These are phyloP conservation scores for Candida argentea DNA, from an alignment of 805 yeast species.

Conservation along the genomic window DNA sequence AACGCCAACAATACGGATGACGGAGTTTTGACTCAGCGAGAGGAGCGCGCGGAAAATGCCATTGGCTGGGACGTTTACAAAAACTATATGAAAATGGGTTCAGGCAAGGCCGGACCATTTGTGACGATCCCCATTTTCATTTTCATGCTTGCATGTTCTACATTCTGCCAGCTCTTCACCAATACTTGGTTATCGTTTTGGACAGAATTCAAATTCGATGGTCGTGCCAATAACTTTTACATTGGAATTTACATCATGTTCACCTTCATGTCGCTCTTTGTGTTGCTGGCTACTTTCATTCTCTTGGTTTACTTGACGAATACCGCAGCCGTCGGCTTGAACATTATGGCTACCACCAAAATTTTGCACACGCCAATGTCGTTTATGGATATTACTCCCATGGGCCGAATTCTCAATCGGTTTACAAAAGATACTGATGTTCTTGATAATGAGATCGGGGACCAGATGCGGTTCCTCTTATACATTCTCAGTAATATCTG, in stretches of 20 bases:
- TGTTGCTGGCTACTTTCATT: constrained; percentile 33
- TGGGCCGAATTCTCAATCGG: constrained; percentile 77
- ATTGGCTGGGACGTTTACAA: constrained; percentile 23
- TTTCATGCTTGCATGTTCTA: constrained; percentile 20
- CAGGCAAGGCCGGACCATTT: constrained; percentile 14
- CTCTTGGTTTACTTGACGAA: constrained; percentile 40
- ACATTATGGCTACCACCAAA: constrained; percentile 47
- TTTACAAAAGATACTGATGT: constrained; percentile 85
- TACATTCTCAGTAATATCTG: constrained; percentile 42
- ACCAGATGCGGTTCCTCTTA: constrained; percentile 53
- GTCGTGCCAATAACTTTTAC: constrained; percentile 44
- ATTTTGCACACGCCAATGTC: constrained; percentile 74
- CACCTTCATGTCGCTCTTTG: constrained; percentile 37
- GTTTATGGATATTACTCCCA: constrained; percentile 76
- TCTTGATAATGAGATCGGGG: constrained; percentile 69
- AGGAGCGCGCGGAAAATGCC: constrained; percentile 13
- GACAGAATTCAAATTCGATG: constrained; percentile 47
- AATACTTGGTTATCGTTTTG: constrained; percentile 82
- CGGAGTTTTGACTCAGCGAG: constrained; percentile 8
- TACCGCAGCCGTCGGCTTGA: constrained; percentile 47
- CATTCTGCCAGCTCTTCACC: constrained; percentile 47
- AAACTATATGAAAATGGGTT: constrained; percentile 20
- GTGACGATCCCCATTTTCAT: constrained; percentile 14
- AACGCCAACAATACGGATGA: constrained; percentile 13
- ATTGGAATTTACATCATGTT: constrained; percentile 66